Evolutionary conservation across 2,329 filamentous ascomycete species (phyloP), one percentile per base, ranked within the genome.

Genomic region (Aspergillus pseudoglaucus): DNA sequence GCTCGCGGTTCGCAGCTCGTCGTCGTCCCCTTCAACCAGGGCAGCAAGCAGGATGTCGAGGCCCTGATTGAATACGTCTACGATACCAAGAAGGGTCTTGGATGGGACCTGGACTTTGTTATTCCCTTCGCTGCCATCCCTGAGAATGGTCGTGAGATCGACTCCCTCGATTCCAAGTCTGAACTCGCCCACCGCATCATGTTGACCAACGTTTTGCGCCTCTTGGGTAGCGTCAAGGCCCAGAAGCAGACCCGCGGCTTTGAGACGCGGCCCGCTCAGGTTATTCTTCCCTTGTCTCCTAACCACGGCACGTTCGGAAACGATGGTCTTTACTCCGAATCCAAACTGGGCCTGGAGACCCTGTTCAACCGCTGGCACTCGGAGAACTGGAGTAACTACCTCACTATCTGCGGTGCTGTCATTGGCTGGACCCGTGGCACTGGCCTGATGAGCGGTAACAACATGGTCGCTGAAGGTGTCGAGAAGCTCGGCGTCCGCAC

Each of bases 361-460:
- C 81, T 98, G 33, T 97, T 98, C 82, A 96, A 95, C 75, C 83
- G 93, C 59, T 98, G 93, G 93, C 87, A 95, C 72, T 95, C 93
- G 0, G 93, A 98, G 75, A 90, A 83, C 75, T 98, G 93, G 93
- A 85, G 83, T 56, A 91, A 91, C 74, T 98, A 94, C 76, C 88
- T 98, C 61, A 97, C 91, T 51, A 93, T 98, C 59, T 98, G 93
- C 61, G 93, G 93, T 76, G 91, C 91, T 53, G 89, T 97, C 70
- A 98, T 98, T 66, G 93, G 93, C 53, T 98, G 93, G 93, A 98
- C 93, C 59, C 91, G 93, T 74, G 93, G 91, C 56, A 98, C 93
- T 54, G 93, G 93, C 66, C 83, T 98, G 60, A 98, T 98, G 91
- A 88, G 87, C 57, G 90, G 87, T 63, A 97, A 97, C 79, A 97